Percentiles rank a stretch among this genome's conserved stretches.
Conservation (phyloP, 192 early-diverging fungal species). For the Coemansia sp. region DNA sequence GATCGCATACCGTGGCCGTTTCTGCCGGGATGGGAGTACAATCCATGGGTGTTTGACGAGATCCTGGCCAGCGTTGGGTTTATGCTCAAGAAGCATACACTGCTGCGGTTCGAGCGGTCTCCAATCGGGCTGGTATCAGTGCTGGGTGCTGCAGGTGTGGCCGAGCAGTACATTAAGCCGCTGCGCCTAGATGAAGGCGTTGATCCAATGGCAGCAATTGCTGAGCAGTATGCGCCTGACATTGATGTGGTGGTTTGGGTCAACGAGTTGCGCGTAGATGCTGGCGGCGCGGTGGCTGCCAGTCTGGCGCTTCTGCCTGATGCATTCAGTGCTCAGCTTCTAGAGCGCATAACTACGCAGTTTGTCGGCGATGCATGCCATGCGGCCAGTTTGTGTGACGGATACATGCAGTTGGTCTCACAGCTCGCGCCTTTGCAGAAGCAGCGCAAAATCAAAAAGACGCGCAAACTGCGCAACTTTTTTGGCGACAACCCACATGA, state of each 20-base stretch:
- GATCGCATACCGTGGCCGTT: constrained; percentile 74
- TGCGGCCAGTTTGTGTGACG: constrained; percentile 24
- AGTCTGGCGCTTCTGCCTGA: constrained; percentile 28
- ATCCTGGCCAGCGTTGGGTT: constrained; percentile 76
- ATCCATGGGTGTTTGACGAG: constrained; percentile 76
- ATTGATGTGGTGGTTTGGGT: constrained; percentile 56
- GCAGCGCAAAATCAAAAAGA: constrained; percentile 61
- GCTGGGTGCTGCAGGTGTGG: constrained; percentile 18
- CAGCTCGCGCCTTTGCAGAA: constrained; percentile 56
- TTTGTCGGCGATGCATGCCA: constrained; percentile 36
- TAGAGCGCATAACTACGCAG: constrained; percentile 46
- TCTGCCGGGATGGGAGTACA: constrained; percentile 56
- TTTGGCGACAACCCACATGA: constrained; percentile 65
- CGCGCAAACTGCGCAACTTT: constrained; percentile 67
- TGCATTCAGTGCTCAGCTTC: constrained; percentile 45
- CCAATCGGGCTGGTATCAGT: constrained; percentile 45
- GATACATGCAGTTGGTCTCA: constrained; percentile 60
- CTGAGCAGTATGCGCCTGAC: constrained; percentile 42
- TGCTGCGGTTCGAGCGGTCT: constrained; percentile 69
- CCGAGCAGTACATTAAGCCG: constrained; percentile 30
- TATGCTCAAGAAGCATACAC: constrained; percentile 71
- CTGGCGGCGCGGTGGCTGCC: constrained; percentile 17
- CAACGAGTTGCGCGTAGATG: constrained; percentile 44
- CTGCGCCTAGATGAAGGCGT: constrained; percentile 27
- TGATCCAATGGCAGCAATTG: constrained; percentile 49